These are phyloP conservation scores for Mycena haematopus DNA, from an alignment of 768 basidiomycete genomes.

Conservation along the genomic window DNA sequence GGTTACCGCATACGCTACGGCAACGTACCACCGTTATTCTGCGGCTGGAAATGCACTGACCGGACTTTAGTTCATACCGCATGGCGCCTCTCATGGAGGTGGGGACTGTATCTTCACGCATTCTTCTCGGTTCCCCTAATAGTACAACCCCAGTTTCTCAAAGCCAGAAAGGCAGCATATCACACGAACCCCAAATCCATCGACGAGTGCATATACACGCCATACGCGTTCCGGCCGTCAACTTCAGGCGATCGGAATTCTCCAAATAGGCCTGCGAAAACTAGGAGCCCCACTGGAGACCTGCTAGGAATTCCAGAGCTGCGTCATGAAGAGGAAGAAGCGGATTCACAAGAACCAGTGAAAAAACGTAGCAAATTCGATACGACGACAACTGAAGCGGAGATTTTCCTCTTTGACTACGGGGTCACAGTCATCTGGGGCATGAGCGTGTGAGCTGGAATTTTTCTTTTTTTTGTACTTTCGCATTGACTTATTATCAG, in stretches of 20 bases:
- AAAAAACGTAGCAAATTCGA: constrained; percentile 72
- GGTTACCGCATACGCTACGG: constrained; percentile 96
- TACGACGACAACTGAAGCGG: constrained; percentile 71
- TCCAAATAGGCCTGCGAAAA: constrained; percentile 3
- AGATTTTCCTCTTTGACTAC: constrained; percentile 93
- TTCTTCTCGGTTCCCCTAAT: not conserved
- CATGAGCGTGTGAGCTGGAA: constrained; percentile 70
- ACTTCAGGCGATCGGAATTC: constrained; percentile 19
- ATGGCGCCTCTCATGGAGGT: constrained; percentile 81
- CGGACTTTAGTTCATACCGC: constrained; percentile 74
- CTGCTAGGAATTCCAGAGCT: constrained; percentile 82
- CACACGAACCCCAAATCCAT: constrained; percentile 87
- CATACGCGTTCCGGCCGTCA: constrained; percentile 62
- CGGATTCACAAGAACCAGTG: constrained; percentile 42
- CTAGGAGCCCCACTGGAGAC: constrained; percentile 59
- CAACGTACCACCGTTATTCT: constrained; percentile 57
- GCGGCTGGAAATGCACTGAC: not conserved
- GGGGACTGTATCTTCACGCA: not conserved
- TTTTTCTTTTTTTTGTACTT: too few species aligned
- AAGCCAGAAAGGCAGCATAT: constrained; percentile 82
- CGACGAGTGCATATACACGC: constrained; percentile 94
- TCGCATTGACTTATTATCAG: too few species aligned
- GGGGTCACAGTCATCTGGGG: constrained; percentile 98
- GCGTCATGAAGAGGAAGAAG: constrained; percentile 43
- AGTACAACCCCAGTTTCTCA: constrained; percentile 60